Percentiles rank a stretch among this genome's conserved stretches.
Evolutionary conservation across 768 basidiomycete species (phyloP).

Genomic region (Rhizopogon rudus): DNA sequence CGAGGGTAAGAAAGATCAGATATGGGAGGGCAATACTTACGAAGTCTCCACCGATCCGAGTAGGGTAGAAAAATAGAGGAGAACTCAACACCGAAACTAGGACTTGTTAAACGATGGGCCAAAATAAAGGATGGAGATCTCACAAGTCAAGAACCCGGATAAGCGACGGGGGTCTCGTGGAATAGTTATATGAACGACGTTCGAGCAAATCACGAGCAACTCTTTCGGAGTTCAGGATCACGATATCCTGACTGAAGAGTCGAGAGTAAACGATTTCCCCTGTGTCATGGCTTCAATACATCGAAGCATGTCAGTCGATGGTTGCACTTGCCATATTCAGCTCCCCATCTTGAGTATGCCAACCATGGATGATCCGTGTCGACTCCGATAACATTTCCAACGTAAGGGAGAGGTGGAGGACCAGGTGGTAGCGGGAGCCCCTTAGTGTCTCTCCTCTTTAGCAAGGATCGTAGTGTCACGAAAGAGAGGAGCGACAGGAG

Average conservation of each 20-base stretch:
- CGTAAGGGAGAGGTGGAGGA: slow-evolving; percentile 13
- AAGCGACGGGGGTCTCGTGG: slow-evolving; percentile 16
- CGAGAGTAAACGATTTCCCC: slow-evolving; percentile 19
- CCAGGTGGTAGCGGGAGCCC: slow-evolving; percentile 17
- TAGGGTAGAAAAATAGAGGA: slow-evolving; percentile 21
- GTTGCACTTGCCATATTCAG: slow-evolving; percentile 13
- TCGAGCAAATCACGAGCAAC: slow-evolving; percentile 20
- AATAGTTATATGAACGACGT: slow-evolving; percentile 17
- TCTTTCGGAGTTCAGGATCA: slow-evolving; percentile 22
- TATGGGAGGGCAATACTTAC: neutral
- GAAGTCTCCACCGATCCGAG: slow-evolving; percentile 23
- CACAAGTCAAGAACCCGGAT: slow-evolving; percentile 15
- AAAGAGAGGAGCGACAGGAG: slow-evolving; percentile 8
- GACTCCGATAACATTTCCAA: slow-evolving; percentile 17
- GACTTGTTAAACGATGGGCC: neutral
- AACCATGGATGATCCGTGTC: slow-evolving; percentile 17
- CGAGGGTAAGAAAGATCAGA: neutral
- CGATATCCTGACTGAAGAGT: slow-evolving; percentile 17
- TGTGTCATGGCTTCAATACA: neutral
- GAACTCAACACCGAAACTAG: slow-evolving; percentile 21
- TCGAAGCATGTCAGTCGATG: neutral
- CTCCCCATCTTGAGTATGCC: slow-evolving; percentile 15
- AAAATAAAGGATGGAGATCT: neutral
- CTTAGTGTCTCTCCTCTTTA: slow-evolving; percentile 3
- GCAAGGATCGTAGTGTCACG: slow-evolving; percentile 4